Conservation (phyloP, 306 rosid genomes). For the Vigna mungo region DNA sequence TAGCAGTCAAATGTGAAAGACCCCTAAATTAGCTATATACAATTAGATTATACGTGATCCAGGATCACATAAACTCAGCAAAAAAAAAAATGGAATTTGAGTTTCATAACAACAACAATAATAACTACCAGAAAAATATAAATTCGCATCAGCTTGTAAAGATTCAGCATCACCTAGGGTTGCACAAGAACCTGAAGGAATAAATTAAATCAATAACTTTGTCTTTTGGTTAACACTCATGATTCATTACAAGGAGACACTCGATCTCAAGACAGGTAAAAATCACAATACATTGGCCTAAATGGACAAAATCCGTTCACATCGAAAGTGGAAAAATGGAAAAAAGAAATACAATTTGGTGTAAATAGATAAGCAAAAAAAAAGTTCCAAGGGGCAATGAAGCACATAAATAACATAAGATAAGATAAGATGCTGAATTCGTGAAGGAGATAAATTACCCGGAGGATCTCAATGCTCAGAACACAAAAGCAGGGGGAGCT, state of each 20-base stretch:
- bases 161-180: neutral
- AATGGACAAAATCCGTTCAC: neutral
- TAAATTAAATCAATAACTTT: slow-evolving; percentile 13
- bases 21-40: neutral
- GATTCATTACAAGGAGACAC: slow-evolving; percentile 9
- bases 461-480: slow-evolving; percentile 23
- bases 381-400: neutral
- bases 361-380: neutral
- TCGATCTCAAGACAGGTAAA: neutral
- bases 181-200: neutral
- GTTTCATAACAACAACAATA: neutral
- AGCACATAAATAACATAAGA: neutral
- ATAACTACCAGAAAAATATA: neutral
- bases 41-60: slow-evolving; percentile 4
- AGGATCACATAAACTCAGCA: neutral
- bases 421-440: neutral
- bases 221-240: neutral
- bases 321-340: neutral
- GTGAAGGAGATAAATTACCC: slow-evolving; percentile 26
- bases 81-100: neutral
- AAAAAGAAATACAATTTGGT: neutral
- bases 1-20: neutral
- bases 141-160: neutral
- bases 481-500: slow-evolving; percentile 6
- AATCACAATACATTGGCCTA: slow-evolving; percentile 1